Evolutionary conservation across 805 yeast species (phyloP).

Genomic region (Yamadazyma tumulicola): DNA sequence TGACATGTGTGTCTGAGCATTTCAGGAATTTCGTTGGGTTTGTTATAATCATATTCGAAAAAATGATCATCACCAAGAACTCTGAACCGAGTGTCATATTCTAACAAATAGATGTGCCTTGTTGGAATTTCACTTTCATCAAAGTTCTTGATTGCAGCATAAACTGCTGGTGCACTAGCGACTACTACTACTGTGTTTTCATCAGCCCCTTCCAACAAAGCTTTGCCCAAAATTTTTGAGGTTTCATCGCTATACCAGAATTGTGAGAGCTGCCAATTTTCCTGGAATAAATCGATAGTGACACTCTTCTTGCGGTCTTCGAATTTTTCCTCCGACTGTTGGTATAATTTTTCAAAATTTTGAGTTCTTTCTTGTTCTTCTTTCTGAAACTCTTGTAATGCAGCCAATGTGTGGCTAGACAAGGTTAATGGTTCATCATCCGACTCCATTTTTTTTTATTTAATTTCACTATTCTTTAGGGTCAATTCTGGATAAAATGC

Average conservation of each 20-base stretch:
- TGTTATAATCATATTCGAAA: slow-evolving; percentile 70
- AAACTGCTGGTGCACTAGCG: slow-evolving; percentile 89
- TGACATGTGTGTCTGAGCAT: slow-evolving; percentile 60
- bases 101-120: slow-evolving; percentile 67
- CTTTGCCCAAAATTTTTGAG: slow-evolving; percentile 64
- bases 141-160: slow-evolving; percentile 64
- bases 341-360: slow-evolving; percentile 52
- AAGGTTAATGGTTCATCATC: slow-evolving; percentile 44
- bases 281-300: slow-evolving; percentile 74
- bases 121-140: slow-evolving; percentile 57
- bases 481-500: too few relatives aligned
- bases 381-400: slow-evolving; percentile 58
- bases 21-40: slow-evolving; percentile 60
- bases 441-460: slow-evolving; percentile 30
- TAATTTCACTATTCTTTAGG: too few relatives aligned
- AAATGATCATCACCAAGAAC: slow-evolving; percentile 70
- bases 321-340: slow-evolving; percentile 55
- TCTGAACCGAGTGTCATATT: slow-evolving; percentile 74
- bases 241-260: slow-evolving; percentile 84
- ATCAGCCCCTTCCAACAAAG: slow-evolving; percentile 73
- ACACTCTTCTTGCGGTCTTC: slow-evolving; percentile 22
- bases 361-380: slow-evolving; percentile 60
- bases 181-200: slow-evolving; percentile 67
- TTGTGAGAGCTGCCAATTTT: slow-evolving; percentile 93
- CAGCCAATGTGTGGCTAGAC: slow-evolving; percentile 50